Base-by-base conservation (phyloP, 2,329 filamentous ascomycete genomes). In the Colletotrichum sp. region DNA sequence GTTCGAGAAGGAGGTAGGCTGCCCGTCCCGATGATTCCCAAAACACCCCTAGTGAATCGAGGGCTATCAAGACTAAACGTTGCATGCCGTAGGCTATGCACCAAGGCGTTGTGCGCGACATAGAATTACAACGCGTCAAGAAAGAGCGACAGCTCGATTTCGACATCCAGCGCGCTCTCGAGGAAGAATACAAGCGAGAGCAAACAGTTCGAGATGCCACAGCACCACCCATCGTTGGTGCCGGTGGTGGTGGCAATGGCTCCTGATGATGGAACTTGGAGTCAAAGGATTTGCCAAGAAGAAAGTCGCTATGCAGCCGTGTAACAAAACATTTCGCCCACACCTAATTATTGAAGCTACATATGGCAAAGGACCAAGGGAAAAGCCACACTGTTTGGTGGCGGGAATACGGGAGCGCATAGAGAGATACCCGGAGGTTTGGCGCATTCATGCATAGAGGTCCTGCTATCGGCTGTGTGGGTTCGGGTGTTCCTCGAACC, bases 81-180 rank as follows among this genome's bases (percentile, higher is more conserved):
- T 10, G 3, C 16, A n/a, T 25, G 18, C 72, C n/a, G 39, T 77
- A 96, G 97, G 94, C 95, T 73, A 99, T 99, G 97, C 97, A 99
- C 82, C 92, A 94, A 79, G 97, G 97, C 60, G 97, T 99, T 56
- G 88, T 98, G 78, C 94, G 96, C 78, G 97, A 99, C 82, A 94
- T 98, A 89, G 96, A 98, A 82, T 95, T 97, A 82, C 96, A 98
- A 83, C 93, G 94, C 61, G 84, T 98, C 78, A 98, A 98, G 87
- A 91, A 92, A 79, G 97, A 99, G 84, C 93, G 97, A 75, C 95
- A 97, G 84, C 91, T 96, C 67, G 97, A 99, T 83, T 99, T 99
- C 81, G 96, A 98, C 78, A 92, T 98, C 91, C 97, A 99, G 83
- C 91, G 90, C 77, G 91, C 90, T 8, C 88, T 99, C 64, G 96